Percentiles rank a stretch among this genome's conserved stretches.
Conservation (phyloP, 73 alveolate genomes). For the Chromera velia region DNA sequence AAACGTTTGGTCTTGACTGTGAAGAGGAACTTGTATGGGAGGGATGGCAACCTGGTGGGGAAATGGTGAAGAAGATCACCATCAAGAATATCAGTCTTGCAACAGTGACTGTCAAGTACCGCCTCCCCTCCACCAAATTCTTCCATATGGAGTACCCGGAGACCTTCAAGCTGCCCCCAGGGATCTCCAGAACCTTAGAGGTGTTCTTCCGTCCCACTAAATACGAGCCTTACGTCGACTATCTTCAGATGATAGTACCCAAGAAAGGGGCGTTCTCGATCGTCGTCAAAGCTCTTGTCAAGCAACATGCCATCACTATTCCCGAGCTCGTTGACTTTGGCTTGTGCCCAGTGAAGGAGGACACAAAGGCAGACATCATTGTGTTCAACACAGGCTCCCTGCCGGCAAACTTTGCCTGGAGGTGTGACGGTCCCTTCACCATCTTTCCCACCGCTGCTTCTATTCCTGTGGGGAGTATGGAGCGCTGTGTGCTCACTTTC, state of each 20-base stretch:
- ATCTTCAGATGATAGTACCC: background rate
- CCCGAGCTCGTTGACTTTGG: background rate
- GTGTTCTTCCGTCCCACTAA: background rate
- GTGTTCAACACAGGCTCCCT: background rate
- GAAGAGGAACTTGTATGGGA: background rate
- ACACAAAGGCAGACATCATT: background rate
- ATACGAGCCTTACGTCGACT: background rate
- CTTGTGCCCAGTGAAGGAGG: background rate
- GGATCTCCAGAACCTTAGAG: background rate
- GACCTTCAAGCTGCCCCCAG: background rate
- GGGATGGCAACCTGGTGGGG: background rate
- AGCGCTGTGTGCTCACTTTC: background rate
- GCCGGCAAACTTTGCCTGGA: background rate
- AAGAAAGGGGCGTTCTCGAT: background rate
- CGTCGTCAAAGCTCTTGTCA: background rate
- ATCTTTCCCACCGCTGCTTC: background rate
- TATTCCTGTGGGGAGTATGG: background rate
- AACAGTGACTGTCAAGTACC: background rate
- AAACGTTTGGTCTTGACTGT: background rate
- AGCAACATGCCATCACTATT: background rate
- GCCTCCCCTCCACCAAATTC: background rate
- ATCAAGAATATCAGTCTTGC: background rate
- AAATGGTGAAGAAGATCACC: background rate
- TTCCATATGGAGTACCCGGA: background rate
- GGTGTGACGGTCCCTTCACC: background rate